Evolutionary conservation across 202 grass and related monocot genomes (phyloP).

Genomic region (Panicum virgatum): DNA sequence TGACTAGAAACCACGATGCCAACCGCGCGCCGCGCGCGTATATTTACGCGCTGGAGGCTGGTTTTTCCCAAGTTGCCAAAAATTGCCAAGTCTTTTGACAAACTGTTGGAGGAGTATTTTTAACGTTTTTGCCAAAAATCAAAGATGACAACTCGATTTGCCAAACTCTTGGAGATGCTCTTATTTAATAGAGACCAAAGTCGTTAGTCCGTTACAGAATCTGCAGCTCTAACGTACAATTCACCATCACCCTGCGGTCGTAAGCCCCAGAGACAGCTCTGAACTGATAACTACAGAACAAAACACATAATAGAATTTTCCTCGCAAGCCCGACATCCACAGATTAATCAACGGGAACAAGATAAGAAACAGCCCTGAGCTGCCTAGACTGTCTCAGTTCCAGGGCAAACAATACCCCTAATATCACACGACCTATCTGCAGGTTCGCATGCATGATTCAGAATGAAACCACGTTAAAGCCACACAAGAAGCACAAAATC

Average conservation of each 20-base stretch:
- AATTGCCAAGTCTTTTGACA: too few species aligned
- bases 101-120: too few species aligned
- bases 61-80: too few species aligned
- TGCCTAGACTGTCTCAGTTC: not conserved
- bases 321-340: not conserved
- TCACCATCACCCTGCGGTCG: not conserved
- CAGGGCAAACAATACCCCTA: not conserved
- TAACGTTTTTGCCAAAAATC: too few species aligned
- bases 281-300: not conserved
- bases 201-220: not conserved
- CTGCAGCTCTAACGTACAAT: not conserved
- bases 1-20: too few species aligned
- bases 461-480: not conserved
- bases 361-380: not conserved
- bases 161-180: too few species aligned
- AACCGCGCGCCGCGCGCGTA: too few species aligned
- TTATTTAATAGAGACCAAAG: conserved; percentile 9
- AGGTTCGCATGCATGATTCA: not conserved
- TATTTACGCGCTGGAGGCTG: too few species aligned
- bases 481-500: not conserved
- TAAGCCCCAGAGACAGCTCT: not conserved
- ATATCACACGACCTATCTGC: not conserved
- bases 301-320: not conserved
- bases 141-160: too few species aligned
- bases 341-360: not conserved